Percentiles rank a stretch among this genome's conserved stretches.
These are phyloP conservation scores for Exserohilum turcica DNA, from an alignment of 2,329 filamentous ascomycete species.

Conservation along the genomic window DNA sequence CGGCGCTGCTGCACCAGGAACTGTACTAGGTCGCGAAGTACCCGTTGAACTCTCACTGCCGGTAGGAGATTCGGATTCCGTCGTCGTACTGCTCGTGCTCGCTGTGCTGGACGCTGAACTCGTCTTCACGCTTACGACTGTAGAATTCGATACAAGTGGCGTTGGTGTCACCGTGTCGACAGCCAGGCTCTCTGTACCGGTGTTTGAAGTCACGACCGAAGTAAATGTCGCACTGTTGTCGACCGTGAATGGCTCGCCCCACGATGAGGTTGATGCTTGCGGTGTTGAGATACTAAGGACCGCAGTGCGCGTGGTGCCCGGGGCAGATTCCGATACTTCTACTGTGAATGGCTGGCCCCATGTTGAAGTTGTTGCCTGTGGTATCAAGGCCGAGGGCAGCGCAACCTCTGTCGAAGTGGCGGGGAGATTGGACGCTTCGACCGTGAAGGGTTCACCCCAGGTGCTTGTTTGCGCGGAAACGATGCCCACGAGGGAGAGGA, in stretches of 20 bases:
- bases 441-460: conserved; percentile 23
- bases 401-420: too few species aligned
- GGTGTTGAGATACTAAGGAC: background rate
- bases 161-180: conserved; percentile 3
- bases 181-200: background rate
- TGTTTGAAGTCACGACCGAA: conserved; percentile 1
- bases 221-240: conserved; percentile 1
- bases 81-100: background rate
- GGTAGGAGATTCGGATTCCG: background rate
- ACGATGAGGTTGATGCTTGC: background rate
- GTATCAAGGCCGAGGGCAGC: too few species aligned
- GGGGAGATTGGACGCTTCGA: conserved; percentile 9
- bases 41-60: conserved; percentile 2
- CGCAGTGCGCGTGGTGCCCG: conserved; percentile 11
- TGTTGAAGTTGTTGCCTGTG: too few species aligned
- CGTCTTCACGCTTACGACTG: background rate
- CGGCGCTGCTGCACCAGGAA: conserved; percentile 5
- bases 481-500: conserved; percentile 22
- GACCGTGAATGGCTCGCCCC: conserved; percentile 13
- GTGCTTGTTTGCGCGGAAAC: conserved; percentile 17
- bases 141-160: background rate
- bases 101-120: background rate
- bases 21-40: background rate
- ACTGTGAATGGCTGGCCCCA: conserved; percentile 25
- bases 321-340: conserved; percentile 13